A percentile compares a stretch with the other conserved stretches of the same genome.
These are phyloP conservation scores for Theileria luwenshuni DNA, from an alignment of 169 alveolate genomes.

Conservation along the genomic window DNA sequence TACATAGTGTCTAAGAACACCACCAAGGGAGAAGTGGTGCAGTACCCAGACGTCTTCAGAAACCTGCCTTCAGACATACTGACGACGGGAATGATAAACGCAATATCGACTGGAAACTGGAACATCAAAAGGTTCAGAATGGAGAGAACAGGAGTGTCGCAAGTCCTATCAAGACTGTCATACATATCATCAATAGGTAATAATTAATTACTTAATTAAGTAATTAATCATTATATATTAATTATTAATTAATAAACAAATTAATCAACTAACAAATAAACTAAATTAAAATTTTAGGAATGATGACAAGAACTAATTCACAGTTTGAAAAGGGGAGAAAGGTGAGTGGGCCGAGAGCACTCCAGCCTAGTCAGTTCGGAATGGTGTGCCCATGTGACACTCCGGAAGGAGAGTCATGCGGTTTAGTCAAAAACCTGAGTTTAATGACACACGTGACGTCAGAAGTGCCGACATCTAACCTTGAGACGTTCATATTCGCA, in stretches of 20 bases:
- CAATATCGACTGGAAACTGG: conserved; percentile 99
- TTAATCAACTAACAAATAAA: conserved; percentile 6
- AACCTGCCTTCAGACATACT: conserved; percentile 90
- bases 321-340: conserved; percentile 91
- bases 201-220: no score
- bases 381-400: conserved; percentile 99
- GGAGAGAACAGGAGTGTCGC: conserved; percentile 98
- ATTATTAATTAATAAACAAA: neutral
- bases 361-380: conserved; percentile 99
- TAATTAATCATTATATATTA: conserved; percentile 11
- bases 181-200: conserved; percentile 87
- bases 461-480: conserved; percentile 86
- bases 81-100: conserved; percentile 93
- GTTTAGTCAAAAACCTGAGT: conserved; percentile 96
- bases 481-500: conserved; percentile 70
- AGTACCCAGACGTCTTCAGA: conserved; percentile 88
- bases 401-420: conserved; percentile 99
- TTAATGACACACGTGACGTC: conserved; percentile 97
- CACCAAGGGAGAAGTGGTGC: conserved; percentile 49
- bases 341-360: conserved; percentile 98
- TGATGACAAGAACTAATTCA: conserved; percentile 89
- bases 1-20: conserved; percentile 73
- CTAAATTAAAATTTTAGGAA: conserved; percentile 61
- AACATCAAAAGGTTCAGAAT: conserved; percentile 95
- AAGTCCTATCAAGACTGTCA: conserved; percentile 94